Evolutionary conservation across 108 stramenopile species (phyloP).

Genomic region (Stephanodiscus triporus): DNA sequence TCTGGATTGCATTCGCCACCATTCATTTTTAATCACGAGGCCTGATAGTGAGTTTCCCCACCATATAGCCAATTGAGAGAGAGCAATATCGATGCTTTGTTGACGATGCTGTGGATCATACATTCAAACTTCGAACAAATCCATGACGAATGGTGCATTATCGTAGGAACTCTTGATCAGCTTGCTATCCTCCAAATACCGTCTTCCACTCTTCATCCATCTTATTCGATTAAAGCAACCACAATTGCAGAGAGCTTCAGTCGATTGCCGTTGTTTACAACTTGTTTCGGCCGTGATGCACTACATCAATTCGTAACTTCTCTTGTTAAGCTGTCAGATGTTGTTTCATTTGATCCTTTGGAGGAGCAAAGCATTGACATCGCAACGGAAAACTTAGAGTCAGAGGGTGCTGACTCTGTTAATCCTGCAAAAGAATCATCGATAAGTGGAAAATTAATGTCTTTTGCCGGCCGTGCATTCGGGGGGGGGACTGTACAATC

Average conservation of each 20-base stretch:
- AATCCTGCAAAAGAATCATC: conserved; percentile 26
- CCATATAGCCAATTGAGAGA: conserved; percentile 55
- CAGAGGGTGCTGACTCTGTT: conserved; percentile 8
- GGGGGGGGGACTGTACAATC: conserved; percentile 33
- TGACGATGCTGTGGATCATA: conserved; percentile 66
- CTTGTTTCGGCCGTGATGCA: conserved; percentile 65
- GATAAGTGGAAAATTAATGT: conserved; percentile 78
- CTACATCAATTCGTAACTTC: conserved; percentile 57
- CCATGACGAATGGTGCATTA: conserved; percentile 71
- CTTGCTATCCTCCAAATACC: conserved; percentile 66
- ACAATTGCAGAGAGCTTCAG: conserved; percentile 62
- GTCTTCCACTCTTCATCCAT: conserved; percentile 66
- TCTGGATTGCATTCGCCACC: background rate
- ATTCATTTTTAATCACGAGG: background rate
- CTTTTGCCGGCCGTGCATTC: conserved; percentile 78
- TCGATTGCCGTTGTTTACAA: conserved; percentile 74
- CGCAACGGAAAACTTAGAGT: conserved; percentile 25
- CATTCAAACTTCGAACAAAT: conserved; percentile 66
- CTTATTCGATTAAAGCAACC: conserved; percentile 55
- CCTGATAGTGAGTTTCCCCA: background rate
- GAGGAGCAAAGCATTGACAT: conserved; percentile 20
- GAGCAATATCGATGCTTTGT: conserved; percentile 65
- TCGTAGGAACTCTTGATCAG: conserved; percentile 82
- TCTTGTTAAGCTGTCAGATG: conserved; percentile 53
- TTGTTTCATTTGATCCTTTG: conserved; percentile 34